Evolutionary conservation across 2,329 filamentous ascomycete species (phyloP).

Genomic region (Talaromyces marneffei): DNA sequence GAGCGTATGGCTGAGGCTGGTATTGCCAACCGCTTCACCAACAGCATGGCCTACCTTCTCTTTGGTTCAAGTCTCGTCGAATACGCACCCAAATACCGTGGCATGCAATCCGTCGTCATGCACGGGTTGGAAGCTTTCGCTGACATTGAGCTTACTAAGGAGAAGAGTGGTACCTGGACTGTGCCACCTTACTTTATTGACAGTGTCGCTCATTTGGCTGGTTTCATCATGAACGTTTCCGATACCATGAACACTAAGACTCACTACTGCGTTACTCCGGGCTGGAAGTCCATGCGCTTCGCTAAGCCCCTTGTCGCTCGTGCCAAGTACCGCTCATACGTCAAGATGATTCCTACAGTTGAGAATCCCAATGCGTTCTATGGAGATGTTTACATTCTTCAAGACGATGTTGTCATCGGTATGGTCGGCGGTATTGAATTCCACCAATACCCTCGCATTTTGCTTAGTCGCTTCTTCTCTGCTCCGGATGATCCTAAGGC

Average conservation of each 20-base stretch:
- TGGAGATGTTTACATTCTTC: constrained; percentile 21
- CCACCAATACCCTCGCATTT: constrained; percentile 16
- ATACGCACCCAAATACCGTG: constrained; percentile 18
- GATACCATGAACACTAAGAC: constrained; percentile 25
- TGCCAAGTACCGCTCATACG: constrained; percentile 27
- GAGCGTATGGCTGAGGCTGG: constrained; percentile 22
- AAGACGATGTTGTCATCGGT: constrained; percentile 20
- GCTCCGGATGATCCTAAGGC: constrained; percentile 20
- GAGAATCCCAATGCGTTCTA: constrained; percentile 27
- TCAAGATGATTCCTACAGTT: constrained; percentile 27
- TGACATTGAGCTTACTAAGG: constrained; percentile 22
- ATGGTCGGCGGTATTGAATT: constrained; percentile 14
- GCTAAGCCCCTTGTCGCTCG: constrained; percentile 20
- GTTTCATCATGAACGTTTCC: constrained; percentile 36
- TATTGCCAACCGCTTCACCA: constrained; percentile 19
- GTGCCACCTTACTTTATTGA: constrained; percentile 32
- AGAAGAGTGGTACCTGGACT: constrained; percentile 16
- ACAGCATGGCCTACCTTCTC: constrained; percentile 27
- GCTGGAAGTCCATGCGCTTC: constrained; percentile 28
- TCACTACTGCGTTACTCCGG: constrained; percentile 32
- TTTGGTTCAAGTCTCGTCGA: constrained; percentile 20
- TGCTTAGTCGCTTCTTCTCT: constrained; percentile 35
- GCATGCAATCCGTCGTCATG: constrained; percentile 21
- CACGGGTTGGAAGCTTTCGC: constrained; percentile 20
- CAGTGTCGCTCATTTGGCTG: constrained; percentile 30